Conservation (phyloP, 495 filamentous ascomycete genomes). For the Penicillium coprophilum region DNA sequence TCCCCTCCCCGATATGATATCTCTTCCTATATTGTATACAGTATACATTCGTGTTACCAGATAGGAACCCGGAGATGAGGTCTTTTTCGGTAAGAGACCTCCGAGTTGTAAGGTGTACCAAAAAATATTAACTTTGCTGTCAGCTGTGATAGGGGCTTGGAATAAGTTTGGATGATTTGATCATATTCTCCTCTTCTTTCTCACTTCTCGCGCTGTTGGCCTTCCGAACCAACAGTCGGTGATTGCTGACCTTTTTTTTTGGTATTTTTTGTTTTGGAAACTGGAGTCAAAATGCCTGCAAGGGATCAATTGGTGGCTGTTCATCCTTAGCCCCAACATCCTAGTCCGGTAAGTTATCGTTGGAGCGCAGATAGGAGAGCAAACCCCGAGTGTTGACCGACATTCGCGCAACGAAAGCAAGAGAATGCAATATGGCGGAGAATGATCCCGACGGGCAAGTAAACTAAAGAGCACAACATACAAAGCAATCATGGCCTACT, state of each 20-base stretch:
- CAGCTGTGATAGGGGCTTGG: neutral
- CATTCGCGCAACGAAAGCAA: neutral
- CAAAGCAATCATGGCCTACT: too few relatives aligned
- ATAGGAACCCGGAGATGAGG: slow-evolving; percentile 7
- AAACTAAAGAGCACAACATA: too few relatives aligned
- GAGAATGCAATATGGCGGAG: neutral
- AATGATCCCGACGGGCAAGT: neutral
- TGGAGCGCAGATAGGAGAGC: slow-evolving; percentile 1
- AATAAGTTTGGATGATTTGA: neutral
- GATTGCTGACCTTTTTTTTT: neutral
- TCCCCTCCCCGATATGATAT: neutral
- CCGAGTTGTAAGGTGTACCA: neutral
- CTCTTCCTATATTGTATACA: neutral
- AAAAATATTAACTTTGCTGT: neutral
- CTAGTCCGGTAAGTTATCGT: neutral
- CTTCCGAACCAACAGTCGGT: neutral
- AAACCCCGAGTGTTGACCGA: slow-evolving; percentile 12
- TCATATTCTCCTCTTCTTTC: neutral
- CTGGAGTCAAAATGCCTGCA: slow-evolving; percentile 9
- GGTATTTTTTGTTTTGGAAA: too few relatives aligned
- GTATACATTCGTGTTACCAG: neutral
- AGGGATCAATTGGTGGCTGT: slow-evolving; percentile 4
- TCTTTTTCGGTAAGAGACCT: slow-evolving; percentile 1
- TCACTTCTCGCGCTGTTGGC: neutral
- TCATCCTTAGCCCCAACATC: neutral